phyloP scores from a whole-genome alignment of 2,329 filamentous ascomycete species.

The Aspergillus sojae region DNA sequence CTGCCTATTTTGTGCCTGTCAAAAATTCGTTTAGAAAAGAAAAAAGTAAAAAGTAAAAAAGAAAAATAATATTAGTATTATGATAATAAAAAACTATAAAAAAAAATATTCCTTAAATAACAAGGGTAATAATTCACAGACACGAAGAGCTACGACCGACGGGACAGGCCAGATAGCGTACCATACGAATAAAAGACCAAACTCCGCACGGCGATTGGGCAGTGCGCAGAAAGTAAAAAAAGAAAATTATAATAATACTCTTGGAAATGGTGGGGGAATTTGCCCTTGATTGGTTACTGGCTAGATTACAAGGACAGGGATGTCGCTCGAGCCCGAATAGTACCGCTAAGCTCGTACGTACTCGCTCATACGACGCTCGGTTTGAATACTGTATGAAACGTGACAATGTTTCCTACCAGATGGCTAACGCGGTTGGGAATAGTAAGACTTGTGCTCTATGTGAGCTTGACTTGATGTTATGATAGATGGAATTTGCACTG shows the following conservation, averaged over 20 bases:
- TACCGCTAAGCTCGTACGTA: conserved; percentile 21
- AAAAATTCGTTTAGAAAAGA: background rate
- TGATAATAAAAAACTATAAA: conserved; percentile 1
- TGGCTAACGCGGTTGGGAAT: conserved; percentile 18
- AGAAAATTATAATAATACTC: conserved; percentile 8
- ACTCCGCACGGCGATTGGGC: conserved; percentile 23
- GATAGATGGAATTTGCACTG: conserved; percentile 11
- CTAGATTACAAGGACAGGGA: conserved; percentile 35
- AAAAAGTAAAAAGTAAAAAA: background rate
- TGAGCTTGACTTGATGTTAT: conserved; percentile 8
- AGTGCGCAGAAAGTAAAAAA: conserved; percentile 16
- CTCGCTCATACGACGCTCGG: conserved; percentile 15
- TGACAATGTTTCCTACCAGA: conserved; percentile 7
- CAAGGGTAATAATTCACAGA: conserved; percentile 5
- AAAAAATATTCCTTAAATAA: background rate
- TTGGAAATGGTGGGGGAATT: conserved; percentile 27
- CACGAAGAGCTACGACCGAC: conserved; percentile 9
- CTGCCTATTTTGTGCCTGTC: conserved; percentile 4
- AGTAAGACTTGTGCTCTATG: conserved; percentile 2
- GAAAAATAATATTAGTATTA: background rate
- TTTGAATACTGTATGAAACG: conserved; percentile 21
- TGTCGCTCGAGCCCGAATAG: conserved; percentile 21
- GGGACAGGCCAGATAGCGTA: conserved; percentile 21
- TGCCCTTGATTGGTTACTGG: conserved; percentile 31
- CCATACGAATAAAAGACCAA: conserved; percentile 17